Percentiles rank a stretch among this genome's conserved stretches.
These are phyloP conservation scores for Penicillium simplicissimum DNA, from an alignment of 495 filamentous ascomycete species.

Conservation along the genomic window DNA sequence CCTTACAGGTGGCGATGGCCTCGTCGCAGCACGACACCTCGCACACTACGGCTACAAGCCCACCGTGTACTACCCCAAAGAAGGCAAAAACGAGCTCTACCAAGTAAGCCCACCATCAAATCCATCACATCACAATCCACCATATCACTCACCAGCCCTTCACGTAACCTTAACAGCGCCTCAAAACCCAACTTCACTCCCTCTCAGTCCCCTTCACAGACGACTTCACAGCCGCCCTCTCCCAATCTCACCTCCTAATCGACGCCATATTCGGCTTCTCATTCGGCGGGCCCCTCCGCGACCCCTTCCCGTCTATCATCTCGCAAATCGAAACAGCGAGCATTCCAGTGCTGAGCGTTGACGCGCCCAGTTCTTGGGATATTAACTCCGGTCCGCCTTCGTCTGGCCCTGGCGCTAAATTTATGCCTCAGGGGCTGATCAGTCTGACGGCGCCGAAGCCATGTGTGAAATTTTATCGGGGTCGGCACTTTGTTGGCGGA, in stretches of 20 bases:
- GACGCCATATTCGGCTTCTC: slow-evolving; percentile 98
- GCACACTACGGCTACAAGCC: slow-evolving; percentile 90
- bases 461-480: slow-evolving; percentile 78
- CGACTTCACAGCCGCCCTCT: slow-evolving; percentile 69
- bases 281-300: slow-evolving; percentile 87
- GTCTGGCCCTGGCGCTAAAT: slow-evolving; percentile 74
- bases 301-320: slow-evolving; percentile 84
- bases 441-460: slow-evolving; percentile 95
- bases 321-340: slow-evolving; percentile 68
- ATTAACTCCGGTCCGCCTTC: slow-evolving; percentile 82
- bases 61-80: slow-evolving; percentile 90
- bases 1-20: slow-evolving; percentile 77
- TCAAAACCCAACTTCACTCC: slow-evolving; percentile 78
- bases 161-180: slow-evolving; percentile 52
- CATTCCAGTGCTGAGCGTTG: slow-evolving; percentile 81
- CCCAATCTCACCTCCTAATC: slow-evolving; percentile 73
- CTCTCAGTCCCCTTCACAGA: slow-evolving; percentile 82
- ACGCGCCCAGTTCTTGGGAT: slow-evolving; percentile 92
- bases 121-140: not conserved
- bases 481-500: slow-evolving; percentile 87
- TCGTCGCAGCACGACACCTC: slow-evolving; percentile 94
- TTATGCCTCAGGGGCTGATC: slow-evolving; percentile 75
- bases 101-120: slow-evolving; percentile 50
- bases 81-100: slow-evolving; percentile 85
- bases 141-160: slow-evolving; percentile 1